Evolutionary conservation across 257 asterid species (phyloP), one percentile per base, ranked within the genome.

Genomic region (Solanum corneliomulleri): DNA sequence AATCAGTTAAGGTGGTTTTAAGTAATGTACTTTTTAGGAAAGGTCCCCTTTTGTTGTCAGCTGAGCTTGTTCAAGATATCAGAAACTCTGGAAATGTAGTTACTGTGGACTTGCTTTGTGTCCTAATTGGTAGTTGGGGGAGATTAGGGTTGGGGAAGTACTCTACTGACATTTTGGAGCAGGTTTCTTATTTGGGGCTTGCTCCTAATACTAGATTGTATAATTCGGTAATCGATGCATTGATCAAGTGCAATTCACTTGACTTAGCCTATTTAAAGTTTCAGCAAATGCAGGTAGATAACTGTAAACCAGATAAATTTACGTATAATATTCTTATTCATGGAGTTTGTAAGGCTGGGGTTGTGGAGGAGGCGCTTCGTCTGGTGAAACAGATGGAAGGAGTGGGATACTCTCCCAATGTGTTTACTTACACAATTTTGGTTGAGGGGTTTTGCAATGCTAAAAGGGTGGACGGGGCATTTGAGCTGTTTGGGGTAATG

Each of bases 241-340:
- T 95, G 15, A 94, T 97, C 83, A 95, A 95, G 91, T 95, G 98
- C 33, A 94, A 94, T 92, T 94, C 98, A 0, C 95, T 97, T 11
- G 98, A 95, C 93, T 90, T 93, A 89, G 99, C 99, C 69, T 97
- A 97, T 92, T 93, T 97, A 15, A 97, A 97, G 91, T 97, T 95
- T 89, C 98, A 97, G 90, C 98, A 94, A 86, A 97, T 97, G 99
- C 94, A 91, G 91, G 97, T 92, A 84, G 98, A 97, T 92, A 92
- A 89, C 71, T 95, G 98, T 89, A 12, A 52, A 23, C 95, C 98
- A 1, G 99, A 97, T 91, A 92, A 98, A 90, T 97, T 92, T 86
- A 97, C 98, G 0, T 97, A 95, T 90, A 97, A 95, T 87, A 94
- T 93, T 77, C 96, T 97, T 87, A 93, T 97, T 86, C 95, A 97